Conservation (phyloP, 345 rosid species). For the Brassica nigra region DNA sequence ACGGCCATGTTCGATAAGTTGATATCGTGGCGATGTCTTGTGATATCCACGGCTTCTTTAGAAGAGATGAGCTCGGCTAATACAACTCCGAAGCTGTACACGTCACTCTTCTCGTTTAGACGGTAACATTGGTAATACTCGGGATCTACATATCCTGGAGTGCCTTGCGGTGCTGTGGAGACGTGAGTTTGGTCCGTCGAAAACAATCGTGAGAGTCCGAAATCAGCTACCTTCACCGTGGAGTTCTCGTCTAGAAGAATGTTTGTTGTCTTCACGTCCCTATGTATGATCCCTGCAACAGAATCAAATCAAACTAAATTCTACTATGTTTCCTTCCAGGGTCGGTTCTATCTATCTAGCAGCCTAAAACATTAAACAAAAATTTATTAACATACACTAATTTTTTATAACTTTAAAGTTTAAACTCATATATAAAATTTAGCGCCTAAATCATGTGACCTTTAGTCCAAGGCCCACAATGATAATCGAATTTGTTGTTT, state of each 20-base stretch:
- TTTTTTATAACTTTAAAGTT: too few relatives aligned
- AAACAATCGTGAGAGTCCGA: slow-evolving; percentile 81
- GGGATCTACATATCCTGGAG: slow-evolving; percentile 94
- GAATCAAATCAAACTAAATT: background rate
- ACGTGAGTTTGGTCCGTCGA: slow-evolving; percentile 77
- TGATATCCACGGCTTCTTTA: slow-evolving; percentile 68
- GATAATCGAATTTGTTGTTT: background rate
- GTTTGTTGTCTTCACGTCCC: slow-evolving; percentile 87
- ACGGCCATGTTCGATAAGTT: slow-evolving; percentile 81
- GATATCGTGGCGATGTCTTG: slow-evolving; percentile 63
- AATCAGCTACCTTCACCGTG: slow-evolving; percentile 89
- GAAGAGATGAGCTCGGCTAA: slow-evolving; percentile 71
- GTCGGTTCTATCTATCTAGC: too few relatives aligned
- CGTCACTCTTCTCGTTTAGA: slow-evolving; percentile 84
- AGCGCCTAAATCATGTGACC: too few relatives aligned
- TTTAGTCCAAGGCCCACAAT: too few relatives aligned
- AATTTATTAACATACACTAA: too few relatives aligned
- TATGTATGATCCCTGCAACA: slow-evolving; percentile 57
- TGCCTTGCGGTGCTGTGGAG: slow-evolving; percentile 94
- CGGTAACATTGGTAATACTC: slow-evolving; percentile 79
- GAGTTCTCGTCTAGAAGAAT: slow-evolving; percentile 65
- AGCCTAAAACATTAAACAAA: too few relatives aligned
- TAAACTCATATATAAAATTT: too few relatives aligned
- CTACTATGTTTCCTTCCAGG: too few relatives aligned
- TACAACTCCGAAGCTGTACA: slow-evolving; percentile 91